Percentiles rank a stretch among this genome's conserved stretches.
These are phyloP conservation scores for Saccharomyces kudriavzevii DNA, from an alignment of 805 yeast genomes.

Conservation along the genomic window DNA sequence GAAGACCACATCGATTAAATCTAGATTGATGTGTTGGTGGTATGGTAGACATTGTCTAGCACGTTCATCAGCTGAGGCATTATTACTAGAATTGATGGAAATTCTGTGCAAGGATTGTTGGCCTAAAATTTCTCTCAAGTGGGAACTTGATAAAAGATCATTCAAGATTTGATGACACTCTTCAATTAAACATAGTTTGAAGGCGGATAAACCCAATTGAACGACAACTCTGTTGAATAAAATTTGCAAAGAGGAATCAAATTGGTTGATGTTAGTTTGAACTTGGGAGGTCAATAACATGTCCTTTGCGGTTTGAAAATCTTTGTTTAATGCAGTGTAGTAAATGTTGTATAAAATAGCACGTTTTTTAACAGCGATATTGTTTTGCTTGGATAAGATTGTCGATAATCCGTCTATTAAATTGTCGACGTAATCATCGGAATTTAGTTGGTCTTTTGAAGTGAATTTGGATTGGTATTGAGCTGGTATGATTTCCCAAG, in stretches of 20 bases:
- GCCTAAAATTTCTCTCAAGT: conserved; percentile 87
- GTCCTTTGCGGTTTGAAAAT: conserved; percentile 78
- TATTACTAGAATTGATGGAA: conserved; percentile 38
- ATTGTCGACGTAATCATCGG: conserved; percentile 38
- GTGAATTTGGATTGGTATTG: conserved; percentile 7
- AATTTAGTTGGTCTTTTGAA: conserved; percentile 27
- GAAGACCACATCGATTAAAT: conserved; percentile 88
- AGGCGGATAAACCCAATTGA: conserved; percentile 92
- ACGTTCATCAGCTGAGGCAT: conserved; percentile 22
- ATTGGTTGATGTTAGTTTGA: conserved; percentile 71
- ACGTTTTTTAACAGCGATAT: conserved; percentile 63
- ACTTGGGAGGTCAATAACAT: conserved; percentile 80
- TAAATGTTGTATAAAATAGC: conserved; percentile 82
- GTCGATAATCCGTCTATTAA: conserved; percentile 60
- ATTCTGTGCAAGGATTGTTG: conserved; percentile 74
- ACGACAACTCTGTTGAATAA: conserved; percentile 91
- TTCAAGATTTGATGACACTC: conserved; percentile 82
- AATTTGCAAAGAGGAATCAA: conserved; percentile 83
- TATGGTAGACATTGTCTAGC: conserved; percentile 81
- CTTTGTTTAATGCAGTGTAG: conserved; percentile 83
- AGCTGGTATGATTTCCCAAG: conserved; percentile 52
- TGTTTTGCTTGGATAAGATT: conserved; percentile 57
- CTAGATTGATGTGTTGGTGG: conserved; percentile 96
- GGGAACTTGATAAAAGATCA: conserved; percentile 78
- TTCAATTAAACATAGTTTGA: conserved; percentile 75